phyloP scores from a whole-genome alignment of 2,329 filamentous ascomycete species.

The Exophiala mesophila region DNA sequence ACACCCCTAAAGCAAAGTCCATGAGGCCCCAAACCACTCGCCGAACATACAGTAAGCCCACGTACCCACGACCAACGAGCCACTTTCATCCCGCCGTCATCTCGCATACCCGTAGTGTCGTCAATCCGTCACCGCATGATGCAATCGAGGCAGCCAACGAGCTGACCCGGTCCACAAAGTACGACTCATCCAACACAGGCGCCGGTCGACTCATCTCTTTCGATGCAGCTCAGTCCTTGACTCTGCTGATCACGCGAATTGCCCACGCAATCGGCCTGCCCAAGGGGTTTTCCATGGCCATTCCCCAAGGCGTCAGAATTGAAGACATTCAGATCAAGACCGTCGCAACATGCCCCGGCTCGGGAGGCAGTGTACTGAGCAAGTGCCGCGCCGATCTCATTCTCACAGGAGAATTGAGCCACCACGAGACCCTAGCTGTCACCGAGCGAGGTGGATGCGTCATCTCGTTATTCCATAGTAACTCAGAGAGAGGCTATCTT shows the following conservation, averaged over 20 bases:
- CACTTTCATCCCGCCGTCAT: slow-evolving; percentile 35
- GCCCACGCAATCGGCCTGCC: slow-evolving; percentile 61
- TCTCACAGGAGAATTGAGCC: slow-evolving; percentile 88
- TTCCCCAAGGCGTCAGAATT: slow-evolving; percentile 55
- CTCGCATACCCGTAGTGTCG: slow-evolving; percentile 49
- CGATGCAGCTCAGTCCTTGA: slow-evolving; percentile 47
- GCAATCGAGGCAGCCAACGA: slow-evolving; percentile 29
- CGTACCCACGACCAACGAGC: slow-evolving; percentile 33
- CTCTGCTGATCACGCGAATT: slow-evolving; percentile 58
- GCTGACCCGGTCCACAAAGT: slow-evolving; percentile 33
- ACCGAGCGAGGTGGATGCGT: slow-evolving; percentile 79
- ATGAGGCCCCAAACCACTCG: slow-evolving; percentile 9
- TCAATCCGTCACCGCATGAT: slow-evolving; percentile 44
- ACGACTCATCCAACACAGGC: slow-evolving; percentile 46
- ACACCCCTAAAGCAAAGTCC: slow-evolving; percentile 12
- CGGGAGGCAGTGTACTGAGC: slow-evolving; percentile 63
- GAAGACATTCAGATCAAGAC: slow-evolving; percentile 57
- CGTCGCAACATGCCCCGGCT: slow-evolving; percentile 85
- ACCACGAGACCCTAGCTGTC: slow-evolving; percentile 84
- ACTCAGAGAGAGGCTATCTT: slow-evolving; percentile 83
- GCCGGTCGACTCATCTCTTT: slow-evolving; percentile 59
- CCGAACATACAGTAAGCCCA: slow-evolving; percentile 37
- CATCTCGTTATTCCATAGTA: slow-evolving; percentile 84
- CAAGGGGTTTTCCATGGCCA: slow-evolving; percentile 58
- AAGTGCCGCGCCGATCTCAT: slow-evolving; percentile 61